These are phyloP conservation scores for Fusarium chlamydosporum DNA, from an alignment of 2,329 filamentous ascomycete species.

Conservation along the genomic window DNA sequence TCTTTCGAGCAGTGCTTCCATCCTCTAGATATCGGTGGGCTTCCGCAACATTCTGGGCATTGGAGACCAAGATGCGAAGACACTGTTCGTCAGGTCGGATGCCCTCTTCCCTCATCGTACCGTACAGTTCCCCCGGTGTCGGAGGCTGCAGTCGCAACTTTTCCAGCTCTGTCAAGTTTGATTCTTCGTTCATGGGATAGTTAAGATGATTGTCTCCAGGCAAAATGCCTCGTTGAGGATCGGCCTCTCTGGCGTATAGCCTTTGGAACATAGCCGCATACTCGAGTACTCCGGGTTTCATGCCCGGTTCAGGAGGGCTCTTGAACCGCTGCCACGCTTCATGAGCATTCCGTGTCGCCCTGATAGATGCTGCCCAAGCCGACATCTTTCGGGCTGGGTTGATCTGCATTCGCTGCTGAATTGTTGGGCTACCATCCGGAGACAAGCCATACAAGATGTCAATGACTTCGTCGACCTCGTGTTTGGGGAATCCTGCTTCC, in stretches of 20 bases:
- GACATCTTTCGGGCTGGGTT: conserved; percentile 38
- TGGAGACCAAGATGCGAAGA: conserved; percentile 68
- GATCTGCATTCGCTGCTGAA: conserved; percentile 61
- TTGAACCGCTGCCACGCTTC: conserved; percentile 72
- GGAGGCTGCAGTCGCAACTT: conserved; percentile 74
- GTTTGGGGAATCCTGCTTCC: conserved; percentile 68
- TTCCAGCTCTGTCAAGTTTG: conserved; percentile 75
- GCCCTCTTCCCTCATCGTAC: conserved; percentile 67
- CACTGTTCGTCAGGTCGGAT: conserved; percentile 65
- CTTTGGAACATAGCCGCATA: conserved; percentile 74
- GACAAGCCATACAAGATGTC: conserved; percentile 68
- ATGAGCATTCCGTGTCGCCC: conserved; percentile 70
- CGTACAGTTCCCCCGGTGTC: conserved; percentile 69
- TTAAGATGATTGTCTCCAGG: conserved; percentile 74
- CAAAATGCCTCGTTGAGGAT: conserved; percentile 52
- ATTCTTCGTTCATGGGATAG: conserved; percentile 53
- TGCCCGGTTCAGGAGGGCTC: conserved; percentile 53
- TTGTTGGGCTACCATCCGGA: conserved; percentile 67
- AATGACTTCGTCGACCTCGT: conserved; percentile 63
- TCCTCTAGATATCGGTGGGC: conserved; percentile 67
- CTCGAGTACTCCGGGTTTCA: conserved; percentile 59
- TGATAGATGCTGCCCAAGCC: conserved; percentile 69
- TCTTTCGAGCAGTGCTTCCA: conserved; percentile 49
- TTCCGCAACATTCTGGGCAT: conserved; percentile 63
- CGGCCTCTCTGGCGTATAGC: conserved; percentile 57